These are phyloP conservation scores for Apium graveolens DNA, from an alignment of 129 eudicot genomes.

Conservation along the genomic window DNA sequence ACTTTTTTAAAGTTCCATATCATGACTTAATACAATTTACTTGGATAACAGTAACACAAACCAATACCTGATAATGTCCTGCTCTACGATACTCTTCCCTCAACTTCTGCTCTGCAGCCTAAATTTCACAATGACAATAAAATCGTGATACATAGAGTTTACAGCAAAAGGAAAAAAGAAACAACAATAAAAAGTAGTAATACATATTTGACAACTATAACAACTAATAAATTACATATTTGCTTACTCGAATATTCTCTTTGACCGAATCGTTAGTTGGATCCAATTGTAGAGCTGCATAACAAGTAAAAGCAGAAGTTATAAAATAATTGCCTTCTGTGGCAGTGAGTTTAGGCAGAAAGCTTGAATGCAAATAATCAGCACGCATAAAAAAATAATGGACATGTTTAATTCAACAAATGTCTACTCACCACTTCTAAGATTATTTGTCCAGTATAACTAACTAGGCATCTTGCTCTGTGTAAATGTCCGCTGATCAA, in stretches of 20 bases:
- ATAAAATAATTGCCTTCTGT: background rate
- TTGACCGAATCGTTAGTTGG: slow-evolving; percentile 70
- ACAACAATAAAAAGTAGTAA: too few species aligned
- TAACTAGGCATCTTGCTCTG: background rate
- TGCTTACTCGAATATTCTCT: slow-evolving; percentile 75
- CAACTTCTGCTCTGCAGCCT: slow-evolving; percentile 87
- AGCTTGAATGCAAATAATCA: background rate
- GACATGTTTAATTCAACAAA: background rate
- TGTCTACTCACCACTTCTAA: background rate
- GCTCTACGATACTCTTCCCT: slow-evolving; percentile 44
- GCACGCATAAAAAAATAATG: background rate
- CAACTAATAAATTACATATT: background rate
- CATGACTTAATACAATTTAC: background rate
- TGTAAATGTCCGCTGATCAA: background rate
- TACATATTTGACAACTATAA: background rate
- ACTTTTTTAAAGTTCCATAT: background rate
- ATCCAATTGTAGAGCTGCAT: slow-evolving; percentile 82
- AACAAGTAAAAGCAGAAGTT: background rate
- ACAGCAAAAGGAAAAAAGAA: background rate
- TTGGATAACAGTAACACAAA: background rate
- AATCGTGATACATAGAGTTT: background rate
- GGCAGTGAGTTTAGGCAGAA: background rate
- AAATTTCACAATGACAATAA: slow-evolving; percentile 6
- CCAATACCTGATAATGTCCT: slow-evolving; percentile 41
- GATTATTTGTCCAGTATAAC: background rate